Conservation (phyloP, 129 eudicot genomes). For the Deinandra increscens region DNA sequence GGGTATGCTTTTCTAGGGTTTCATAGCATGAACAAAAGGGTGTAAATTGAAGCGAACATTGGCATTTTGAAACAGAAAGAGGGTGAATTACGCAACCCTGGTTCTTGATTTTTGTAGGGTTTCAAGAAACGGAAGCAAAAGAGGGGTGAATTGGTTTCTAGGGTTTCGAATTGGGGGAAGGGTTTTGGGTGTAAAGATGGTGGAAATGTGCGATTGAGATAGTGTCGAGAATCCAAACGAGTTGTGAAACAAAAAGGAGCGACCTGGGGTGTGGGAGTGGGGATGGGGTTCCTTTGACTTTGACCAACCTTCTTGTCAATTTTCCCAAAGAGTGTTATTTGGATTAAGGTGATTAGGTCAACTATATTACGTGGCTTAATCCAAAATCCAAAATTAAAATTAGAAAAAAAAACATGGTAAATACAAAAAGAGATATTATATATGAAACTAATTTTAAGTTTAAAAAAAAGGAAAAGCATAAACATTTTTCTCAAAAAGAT, state of each 20-base stretch:
- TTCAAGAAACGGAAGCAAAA: conserved; percentile 24
- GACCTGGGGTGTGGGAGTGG: conserved; percentile 41
- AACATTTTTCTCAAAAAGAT: no score
- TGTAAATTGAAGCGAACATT: conserved; percentile 19
- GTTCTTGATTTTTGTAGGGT: conserved; percentile 29
- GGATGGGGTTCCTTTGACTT: conserved; percentile 32
- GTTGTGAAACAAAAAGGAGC: conserved; percentile 6
- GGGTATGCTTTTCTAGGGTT: conserved; percentile 18
- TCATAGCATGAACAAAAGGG: conserved; percentile 8
- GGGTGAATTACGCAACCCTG: not conserved
- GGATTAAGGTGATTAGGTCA: conserved; percentile 16
- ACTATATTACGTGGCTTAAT: not conserved
- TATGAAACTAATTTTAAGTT: no score
- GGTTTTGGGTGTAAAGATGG: conserved; percentile 12
- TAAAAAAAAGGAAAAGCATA: no score
- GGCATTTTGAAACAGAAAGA: conserved; percentile 8
- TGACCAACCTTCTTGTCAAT: conserved; percentile 24
- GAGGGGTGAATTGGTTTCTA: conserved; percentile 22
- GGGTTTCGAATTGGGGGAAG: conserved; percentile 21
- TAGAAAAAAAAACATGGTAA: not conserved
- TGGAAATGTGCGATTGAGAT: conserved; percentile 22
- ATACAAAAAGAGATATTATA: not conserved
- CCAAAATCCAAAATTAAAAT: not conserved
- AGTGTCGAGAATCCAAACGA: conserved; percentile 33
- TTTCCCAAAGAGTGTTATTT: conserved; percentile 20